Evolutionary conservation across 106 monocot species (phyloP), one percentile per base, ranked within the genome.

Genomic region (Dendrobium chrysotoxum): DNA sequence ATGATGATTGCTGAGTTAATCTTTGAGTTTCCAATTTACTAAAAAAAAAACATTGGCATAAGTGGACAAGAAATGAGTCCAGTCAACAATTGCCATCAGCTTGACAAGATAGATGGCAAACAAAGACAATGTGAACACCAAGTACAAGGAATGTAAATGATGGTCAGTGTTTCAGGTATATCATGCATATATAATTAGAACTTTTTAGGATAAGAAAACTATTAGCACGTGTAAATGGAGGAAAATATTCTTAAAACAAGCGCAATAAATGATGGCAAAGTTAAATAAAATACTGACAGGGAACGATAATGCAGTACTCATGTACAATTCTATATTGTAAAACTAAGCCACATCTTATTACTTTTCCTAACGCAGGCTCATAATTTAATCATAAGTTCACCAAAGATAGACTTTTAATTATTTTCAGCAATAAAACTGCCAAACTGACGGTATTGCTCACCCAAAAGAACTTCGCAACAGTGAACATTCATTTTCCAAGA

Each of bases 401-500:
- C 15, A 35, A 28, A 71, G 2, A 35, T 71, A 26, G 31, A 13
- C 31, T 28, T 71, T 68, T 28, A 35, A 31, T 71, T 15, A 31
- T 30, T 71, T 68, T 35, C 71, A 35, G 31, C 71, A 40, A 18
- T 42, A 75, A 41, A 42, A 20, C 57, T 44, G 45, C 5, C 7
- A 71, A 7, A 47, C 16, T 12, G 10, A 42, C 7, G 7, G 0
- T 13, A 65, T 21, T 40, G 79, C 90, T 89, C 75, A 97, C 97
- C 94, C 87, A 80, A 97, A 97, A 78, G 94, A 77, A 88, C 72
- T 89, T 81, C 97, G 81, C 82, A 97, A 75, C 10, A 97, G 78
- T 28, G 84, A 85, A 82, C 97, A 97, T 78, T 97, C 97, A 82
- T 94, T 97, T 85, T 94, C 92, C 73, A 97, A 80, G 82, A 97